Conservation (phyloP, 78 protist species). For the Thecamonas trahens region DNA sequence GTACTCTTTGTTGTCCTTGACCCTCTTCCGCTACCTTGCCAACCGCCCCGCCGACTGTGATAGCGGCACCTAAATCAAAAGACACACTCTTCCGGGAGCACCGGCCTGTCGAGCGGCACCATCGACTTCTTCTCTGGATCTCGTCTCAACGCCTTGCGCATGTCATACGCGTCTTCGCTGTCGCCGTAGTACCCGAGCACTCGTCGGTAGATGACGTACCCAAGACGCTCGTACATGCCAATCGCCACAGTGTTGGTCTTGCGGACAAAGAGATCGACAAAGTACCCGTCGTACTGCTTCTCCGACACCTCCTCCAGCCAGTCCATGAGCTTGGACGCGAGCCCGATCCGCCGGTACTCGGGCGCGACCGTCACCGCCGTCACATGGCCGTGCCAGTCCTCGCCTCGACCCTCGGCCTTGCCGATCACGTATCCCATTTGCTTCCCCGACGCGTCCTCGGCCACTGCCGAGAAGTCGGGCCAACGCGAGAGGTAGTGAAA, state of each 20-base stretch:
- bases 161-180: conserved; percentile 82
- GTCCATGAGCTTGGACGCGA: conserved; percentile 80
- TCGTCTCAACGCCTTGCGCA: conserved; percentile 73
- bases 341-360: conserved; percentile 72
- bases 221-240: conserved; percentile 75
- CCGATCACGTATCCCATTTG: conserved; percentile 86
- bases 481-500: conserved; percentile 79
- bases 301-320: conserved; percentile 80
- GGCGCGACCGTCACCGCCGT: conserved; percentile 95
- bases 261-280: conserved; percentile 94
- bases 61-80: too few relatives aligned
- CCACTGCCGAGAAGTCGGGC: conserved; percentile 77
- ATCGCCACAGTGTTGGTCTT: conserved; percentile 83
- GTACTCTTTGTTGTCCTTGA: too few relatives aligned
- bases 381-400: conserved; percentile 96
- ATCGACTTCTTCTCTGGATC: conserved; percentile 71
- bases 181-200: conserved; percentile 79
- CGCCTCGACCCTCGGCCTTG: conserved; percentile 75
- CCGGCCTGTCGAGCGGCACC: conserved; percentile 46
- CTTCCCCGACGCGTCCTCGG: conserved; percentile 59
- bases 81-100: conserved; percentile 11
- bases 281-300: conserved; percentile 71
- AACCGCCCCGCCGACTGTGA: too few relatives aligned
- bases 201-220: conserved; percentile 75
- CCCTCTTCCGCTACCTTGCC: too few relatives aligned